Base-by-base conservation (phyloP, 225 moss, liverwort and hornwort genomes). In the Climacium dendroides region DNA sequence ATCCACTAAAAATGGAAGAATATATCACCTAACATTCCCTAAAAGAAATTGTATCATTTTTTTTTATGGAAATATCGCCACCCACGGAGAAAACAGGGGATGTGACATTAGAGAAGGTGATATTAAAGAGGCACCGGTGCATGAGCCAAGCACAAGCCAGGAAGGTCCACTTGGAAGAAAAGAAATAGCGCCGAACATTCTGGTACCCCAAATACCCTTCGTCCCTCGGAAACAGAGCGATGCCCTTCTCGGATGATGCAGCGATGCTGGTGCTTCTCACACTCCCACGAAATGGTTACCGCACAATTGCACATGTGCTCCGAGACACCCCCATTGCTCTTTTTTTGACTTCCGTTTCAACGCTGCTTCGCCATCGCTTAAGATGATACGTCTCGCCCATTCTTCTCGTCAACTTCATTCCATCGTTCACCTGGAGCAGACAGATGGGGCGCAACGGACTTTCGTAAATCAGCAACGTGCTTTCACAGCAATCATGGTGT, bases 41-140 rank as follows among this genome's bases (percentile, higher is more conserved):
- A 1, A 14, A 24, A 10, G 25, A 41, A 70, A 70, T 14, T 4
- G 5, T 24, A 13, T 69, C 1, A 9, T 5, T 34, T 64, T 64
- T 2, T 13, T n/a, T n/a, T n/a, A 70, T 15, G 3, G 0, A 70
- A 4, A 25, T 8, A 41, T 26, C 0, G 5, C 26, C 10, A 17
- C 7, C 29, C 5, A 9, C 16, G 29, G 29, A 72, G 10, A 18
- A 72, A 28, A 9, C 47, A 48, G 12, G 48, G 50, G 17, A 20
- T 34, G 35, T 75, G 80, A 63, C 30, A 85, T 85, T 62, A 85
- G 7, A 55, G 86, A 43, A 34, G 23, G 57, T 35, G 45, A 78
- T 35, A 67, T 25, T 67, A 67, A 34, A 67, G 78, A 86, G 55
- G 11, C 5, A 22, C 50, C 17, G 14, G 30, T n/a, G 43, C 25